Evolutionary conservation across 305 asterid species (phyloP), one percentile per base, ranked within the genome.

Genomic region (Euphrasia arctica): DNA sequence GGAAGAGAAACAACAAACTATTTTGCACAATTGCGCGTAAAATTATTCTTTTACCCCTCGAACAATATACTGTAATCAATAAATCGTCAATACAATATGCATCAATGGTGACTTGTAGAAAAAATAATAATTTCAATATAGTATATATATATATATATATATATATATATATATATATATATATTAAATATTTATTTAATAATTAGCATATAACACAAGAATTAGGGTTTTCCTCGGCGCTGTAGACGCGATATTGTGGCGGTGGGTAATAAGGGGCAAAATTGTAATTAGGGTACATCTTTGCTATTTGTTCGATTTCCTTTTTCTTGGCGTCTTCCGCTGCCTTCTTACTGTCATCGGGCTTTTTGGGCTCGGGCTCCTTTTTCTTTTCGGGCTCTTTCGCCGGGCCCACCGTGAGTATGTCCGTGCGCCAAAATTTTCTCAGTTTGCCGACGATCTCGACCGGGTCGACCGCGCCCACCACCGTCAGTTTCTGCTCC

Each of bases 381-480:
- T 45, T 74, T 5, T 75, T 75, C 2, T 63, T 64, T 1, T 67
- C 51, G n/a, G 80, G 82, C 74, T 83, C 89, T 51, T 86, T 89
- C 9, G 81, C 82, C 0, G 90, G 96, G 6, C 95, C 90, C 4
- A 89, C 95, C 2, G 84, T 75, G 4, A 89, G 50, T 60, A 86
- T 73, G 4, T 78, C 82, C n/a, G 95, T 61, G 67, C 66, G 77
- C 81, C 82, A 89, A 1, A 65, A 51, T 59, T 84, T 86, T 48
- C 85, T 84, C 74, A 89, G 55, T 74, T 86, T 86, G 22, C 69
- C 15, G 54, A 81, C 87, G 2, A 89, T 63, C 9, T 73, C 62
- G 9, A 89, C 78, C 8, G 95, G 95, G 76, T 89, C 95, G 25
- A 89, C 84, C 11, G 74, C 75, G 11, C 96, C 96, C 9, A 78